These are phyloP conservation scores for Piper longum DNA, from an alignment of 164 flowering plant species.

Conservation along the genomic window DNA sequence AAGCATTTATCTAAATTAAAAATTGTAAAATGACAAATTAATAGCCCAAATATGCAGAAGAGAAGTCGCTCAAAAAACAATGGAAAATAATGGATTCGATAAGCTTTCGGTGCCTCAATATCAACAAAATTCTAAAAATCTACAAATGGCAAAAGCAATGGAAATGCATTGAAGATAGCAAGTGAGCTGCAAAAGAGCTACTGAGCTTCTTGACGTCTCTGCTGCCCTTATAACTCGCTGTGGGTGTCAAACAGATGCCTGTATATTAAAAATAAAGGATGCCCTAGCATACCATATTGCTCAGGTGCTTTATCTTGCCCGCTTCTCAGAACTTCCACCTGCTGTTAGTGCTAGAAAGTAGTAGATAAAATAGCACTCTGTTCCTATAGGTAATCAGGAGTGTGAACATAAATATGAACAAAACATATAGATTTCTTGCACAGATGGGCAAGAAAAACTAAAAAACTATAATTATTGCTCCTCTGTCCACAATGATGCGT, in stretches of 20 bases:
- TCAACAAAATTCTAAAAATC: too few relatives aligned
- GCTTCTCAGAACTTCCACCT: conserved; percentile 49
- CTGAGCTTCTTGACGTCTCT: neutral
- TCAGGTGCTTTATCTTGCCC: conserved; percentile 21
- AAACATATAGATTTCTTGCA: neutral
- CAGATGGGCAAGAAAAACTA: neutral
- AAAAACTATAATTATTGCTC: neutral
- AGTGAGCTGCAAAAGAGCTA: neutral
- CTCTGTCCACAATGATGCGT: neutral
- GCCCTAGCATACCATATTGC: conserved; percentile 50
- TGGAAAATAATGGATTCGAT: too few relatives aligned
- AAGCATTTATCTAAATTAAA: too few relatives aligned
- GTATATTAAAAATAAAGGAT: conserved; percentile 28
- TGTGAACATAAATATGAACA: conserved; percentile 8
- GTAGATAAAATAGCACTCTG: conserved; percentile 17
- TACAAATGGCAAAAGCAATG: too few relatives aligned
- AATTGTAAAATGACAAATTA: too few relatives aligned
- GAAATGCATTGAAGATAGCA: neutral
- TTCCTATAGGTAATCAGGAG: conserved; percentile 27
- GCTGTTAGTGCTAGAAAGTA: conserved; percentile 54
- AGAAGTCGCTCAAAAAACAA: too few relatives aligned
- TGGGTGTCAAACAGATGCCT: conserved; percentile 17
- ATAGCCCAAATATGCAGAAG: too few relatives aligned
- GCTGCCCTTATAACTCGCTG: neutral
- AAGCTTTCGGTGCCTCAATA: too few relatives aligned